A percentile compares a stretch with the other conserved stretches of the same genome.
Evolutionary conservation across 176 grass and related monocot species (phyloP).

Genomic region (Eleusine indica): DNA sequence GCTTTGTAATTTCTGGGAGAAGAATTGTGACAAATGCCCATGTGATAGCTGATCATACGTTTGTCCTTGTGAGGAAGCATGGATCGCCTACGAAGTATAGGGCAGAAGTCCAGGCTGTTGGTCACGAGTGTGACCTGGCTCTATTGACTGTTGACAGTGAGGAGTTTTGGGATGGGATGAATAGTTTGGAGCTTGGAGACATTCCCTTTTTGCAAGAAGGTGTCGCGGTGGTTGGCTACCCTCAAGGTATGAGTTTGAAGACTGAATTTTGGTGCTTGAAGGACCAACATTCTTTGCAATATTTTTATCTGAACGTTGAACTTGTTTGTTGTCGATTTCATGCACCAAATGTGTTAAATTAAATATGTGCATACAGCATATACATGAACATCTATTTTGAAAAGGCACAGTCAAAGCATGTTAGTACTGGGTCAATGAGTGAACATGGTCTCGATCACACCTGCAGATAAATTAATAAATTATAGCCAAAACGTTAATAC

Average conservation of each 20-base stretch:
- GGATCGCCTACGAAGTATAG: conserved; percentile 93
- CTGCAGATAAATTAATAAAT: conserved; percentile 3
- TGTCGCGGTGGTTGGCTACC: conserved; percentile 90
- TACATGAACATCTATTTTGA: conserved; percentile 21
- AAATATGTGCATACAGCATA: background rate
- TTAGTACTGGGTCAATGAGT: background rate
- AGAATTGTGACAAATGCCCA: conserved; percentile 92
- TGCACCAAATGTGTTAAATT: conserved; percentile 5
- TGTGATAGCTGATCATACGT: conserved; percentile 94
- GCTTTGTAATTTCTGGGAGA: conserved; percentile 79
- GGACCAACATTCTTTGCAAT: conserved; percentile 19
- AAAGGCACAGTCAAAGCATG: background rate
- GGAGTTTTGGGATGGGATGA: conserved; percentile 97
- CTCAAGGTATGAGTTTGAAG: conserved; percentile 67
- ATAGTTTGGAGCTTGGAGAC: conserved; percentile 87
- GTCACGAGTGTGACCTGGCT: conserved; percentile 93
- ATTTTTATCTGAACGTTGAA: conserved; percentile 34
- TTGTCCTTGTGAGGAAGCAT: conserved; percentile 97
- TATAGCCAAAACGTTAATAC: conserved; percentile 14
- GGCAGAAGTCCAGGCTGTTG: conserved; percentile 89
- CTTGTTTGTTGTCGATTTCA: conserved; percentile 11
- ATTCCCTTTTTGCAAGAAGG: conserved; percentile 95
- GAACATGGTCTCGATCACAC: conserved; percentile 20
- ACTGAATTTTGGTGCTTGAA: background rate
- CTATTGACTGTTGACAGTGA: conserved; percentile 80